Conservation (phyloP, 2,329 filamentous ascomycete genomes). For the Beauveria brongniartii region DNA sequence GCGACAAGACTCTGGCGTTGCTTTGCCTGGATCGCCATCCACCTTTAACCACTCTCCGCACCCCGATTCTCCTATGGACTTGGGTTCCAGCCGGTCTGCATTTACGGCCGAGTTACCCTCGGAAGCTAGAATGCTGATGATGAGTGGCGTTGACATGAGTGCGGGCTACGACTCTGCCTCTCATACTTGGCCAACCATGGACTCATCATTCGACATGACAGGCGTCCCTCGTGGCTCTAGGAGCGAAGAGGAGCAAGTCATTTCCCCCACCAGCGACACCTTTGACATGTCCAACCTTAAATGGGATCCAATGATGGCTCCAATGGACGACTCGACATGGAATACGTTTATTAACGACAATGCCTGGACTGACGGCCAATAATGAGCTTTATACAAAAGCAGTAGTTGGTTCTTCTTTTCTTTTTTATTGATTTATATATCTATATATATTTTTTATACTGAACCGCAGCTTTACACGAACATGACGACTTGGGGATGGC, state of each 20-base stretch:
- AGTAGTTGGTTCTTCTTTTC: neutral
- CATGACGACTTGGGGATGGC: neutral
- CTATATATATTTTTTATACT: neutral
- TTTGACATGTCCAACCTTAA: constrained; percentile 8
- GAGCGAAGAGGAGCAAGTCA: constrained; percentile 2
- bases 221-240: neutral
- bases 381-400: neutral
- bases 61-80: constrained; percentile 15
- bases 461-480: neutral
- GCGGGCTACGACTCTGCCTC: constrained; percentile 15
- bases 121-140: constrained; percentile 36
- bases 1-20: constrained; percentile 2
- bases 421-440: neutral
- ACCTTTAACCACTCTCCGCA: neutral
- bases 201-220: constrained; percentile 3
- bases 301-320: constrained; percentile 12
- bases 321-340: constrained; percentile 23
- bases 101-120: constrained; percentile 36
- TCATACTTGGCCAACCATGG: constrained; percentile 12
- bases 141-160: constrained; percentile 23
- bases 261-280: neutral
- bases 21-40: neutral
- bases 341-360: constrained; percentile 24
- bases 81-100: constrained; percentile 21
- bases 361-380: constrained; percentile 14